Conservation (phyloP, 305 asterid genomes). For the Galium porrigens region DNA sequence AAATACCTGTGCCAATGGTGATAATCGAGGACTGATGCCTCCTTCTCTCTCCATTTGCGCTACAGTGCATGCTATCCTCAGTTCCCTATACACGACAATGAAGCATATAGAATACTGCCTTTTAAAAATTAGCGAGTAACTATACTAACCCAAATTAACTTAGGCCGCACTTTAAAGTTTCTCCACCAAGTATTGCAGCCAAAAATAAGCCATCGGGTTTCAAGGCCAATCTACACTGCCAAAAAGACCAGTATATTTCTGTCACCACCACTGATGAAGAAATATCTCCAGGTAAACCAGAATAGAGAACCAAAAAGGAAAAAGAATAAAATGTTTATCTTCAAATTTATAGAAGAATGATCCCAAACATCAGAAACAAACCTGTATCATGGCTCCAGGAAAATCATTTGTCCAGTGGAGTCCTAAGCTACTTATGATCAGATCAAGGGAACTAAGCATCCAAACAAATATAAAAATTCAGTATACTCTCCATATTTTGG, state of each 20-base stretch:
- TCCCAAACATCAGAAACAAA: slow-evolving; percentile 20
- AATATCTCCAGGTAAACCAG: not conserved
- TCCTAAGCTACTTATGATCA: slow-evolving; percentile 80
- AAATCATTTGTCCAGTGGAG: slow-evolving; percentile 98
- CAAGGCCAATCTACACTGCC: slow-evolving; percentile 79
- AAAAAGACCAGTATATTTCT: slow-evolving; percentile 14
- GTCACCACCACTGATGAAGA: slow-evolving; percentile 8
- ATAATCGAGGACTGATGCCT: slow-evolving; percentile 81
- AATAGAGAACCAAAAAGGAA: not conserved
- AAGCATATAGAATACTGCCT: not conserved
- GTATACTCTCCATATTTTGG: not conserved
- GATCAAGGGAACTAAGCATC: slow-evolving; percentile 56
- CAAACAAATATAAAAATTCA: slow-evolving; percentile 10
- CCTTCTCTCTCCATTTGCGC: slow-evolving; percentile 98
- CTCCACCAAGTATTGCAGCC: slow-evolving; percentile 90
- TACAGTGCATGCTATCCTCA: slow-evolving; percentile 82
- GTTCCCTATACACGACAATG: slow-evolving; percentile 42
- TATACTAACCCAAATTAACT: slow-evolving; percentile 12
- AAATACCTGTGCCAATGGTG: slow-evolving; percentile 88
- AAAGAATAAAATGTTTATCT: not conserved
- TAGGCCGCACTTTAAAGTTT: slow-evolving; percentile 54
- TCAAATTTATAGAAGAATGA: not conserved
- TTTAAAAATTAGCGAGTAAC: slow-evolving; percentile 13
- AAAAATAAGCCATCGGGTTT: slow-evolving; percentile 86
- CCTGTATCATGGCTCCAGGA: slow-evolving; percentile 99